phyloP scores from a whole-genome alignment of 73 alveolate species.

The Urostyla sp. region DNA sequence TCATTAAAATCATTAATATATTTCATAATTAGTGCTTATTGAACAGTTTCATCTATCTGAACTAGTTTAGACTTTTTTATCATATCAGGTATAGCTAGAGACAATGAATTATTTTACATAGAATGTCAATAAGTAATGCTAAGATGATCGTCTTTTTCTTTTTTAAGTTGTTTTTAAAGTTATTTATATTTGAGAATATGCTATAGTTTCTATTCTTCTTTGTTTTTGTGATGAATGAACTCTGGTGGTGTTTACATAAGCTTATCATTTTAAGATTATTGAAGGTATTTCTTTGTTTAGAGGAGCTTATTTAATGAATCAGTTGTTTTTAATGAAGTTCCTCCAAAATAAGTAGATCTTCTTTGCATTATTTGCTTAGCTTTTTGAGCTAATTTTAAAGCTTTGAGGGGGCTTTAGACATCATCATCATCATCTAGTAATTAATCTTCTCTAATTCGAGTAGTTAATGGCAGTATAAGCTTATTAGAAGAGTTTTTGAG shows the following conservation, averaged over 20 bases:
- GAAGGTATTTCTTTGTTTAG: constrained; percentile 43
- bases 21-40: constrained; percentile 21
- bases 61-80: background rate
- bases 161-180: background rate
- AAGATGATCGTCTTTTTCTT: background rate
- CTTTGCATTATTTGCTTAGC: background rate
- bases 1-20: constrained; percentile 32
- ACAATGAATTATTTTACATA: background rate
- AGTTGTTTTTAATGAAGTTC: background rate
- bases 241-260: background rate
- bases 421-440: background rate
- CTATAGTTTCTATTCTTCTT: constrained; percentile 1
- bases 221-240: background rate
- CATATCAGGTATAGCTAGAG: constrained; percentile 12
- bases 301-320: constrained; percentile 30
- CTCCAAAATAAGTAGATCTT: constrained; percentile 25
- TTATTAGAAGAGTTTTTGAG: constrained; percentile 1
- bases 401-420: constrained; percentile 28
- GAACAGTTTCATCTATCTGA: constrained; percentile 23
- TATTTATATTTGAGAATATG: constrained; percentile 29
- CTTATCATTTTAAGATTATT: background rate
- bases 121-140: background rate
- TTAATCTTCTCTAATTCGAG: background rate
- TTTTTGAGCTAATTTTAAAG: constrained; percentile 17
- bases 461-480: background rate